Conservation (phyloP, 2,329 filamentous ascomycete genomes). For the Calonectria crousiana region DNA sequence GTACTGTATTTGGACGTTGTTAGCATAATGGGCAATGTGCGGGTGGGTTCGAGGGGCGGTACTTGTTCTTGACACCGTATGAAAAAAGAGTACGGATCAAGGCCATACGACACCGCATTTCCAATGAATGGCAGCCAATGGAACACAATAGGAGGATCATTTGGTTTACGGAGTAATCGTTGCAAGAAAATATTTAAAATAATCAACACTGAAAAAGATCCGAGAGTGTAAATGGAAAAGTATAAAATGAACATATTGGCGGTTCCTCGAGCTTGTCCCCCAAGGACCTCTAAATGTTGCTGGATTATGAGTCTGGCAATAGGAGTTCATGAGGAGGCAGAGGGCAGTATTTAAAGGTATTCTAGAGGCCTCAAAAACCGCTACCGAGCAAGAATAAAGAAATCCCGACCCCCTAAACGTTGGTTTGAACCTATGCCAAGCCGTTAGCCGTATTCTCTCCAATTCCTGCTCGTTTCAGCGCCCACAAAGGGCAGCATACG, state of each 20-base stretch:
- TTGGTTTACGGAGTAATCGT: conserved; percentile 27
- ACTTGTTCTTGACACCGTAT: conserved; percentile 75
- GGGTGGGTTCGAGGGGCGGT: conserved; percentile 2
- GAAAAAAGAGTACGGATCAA: conserved; percentile 78
- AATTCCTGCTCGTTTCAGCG: background rate
- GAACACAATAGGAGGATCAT: conserved; percentile 66
- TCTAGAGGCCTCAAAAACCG: background rate
- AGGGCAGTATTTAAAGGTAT: background rate
- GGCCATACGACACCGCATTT: conserved; percentile 78
- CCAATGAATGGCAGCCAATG: conserved; percentile 74
- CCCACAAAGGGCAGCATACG: background rate
- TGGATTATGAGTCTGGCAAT: background rate
- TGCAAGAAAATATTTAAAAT: conserved; percentile 31
- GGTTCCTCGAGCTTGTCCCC: background rate
- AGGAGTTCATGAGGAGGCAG: background rate
- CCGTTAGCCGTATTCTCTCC: background rate
- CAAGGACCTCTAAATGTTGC: background rate
- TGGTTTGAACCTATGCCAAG: background rate
- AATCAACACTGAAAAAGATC: conserved; percentile 15
- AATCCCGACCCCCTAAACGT: background rate
- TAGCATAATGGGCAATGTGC: background rate
- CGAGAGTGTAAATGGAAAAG: conserved; percentile 19
- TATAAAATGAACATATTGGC: conserved; percentile 23
- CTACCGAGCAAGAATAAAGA: too few species aligned
- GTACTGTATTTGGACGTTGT: conserved; percentile 49